Evolutionary conservation across 345 rosid species (phyloP), one percentile per base, ranked within the genome.

Genomic region (Gossypium australe): DNA sequence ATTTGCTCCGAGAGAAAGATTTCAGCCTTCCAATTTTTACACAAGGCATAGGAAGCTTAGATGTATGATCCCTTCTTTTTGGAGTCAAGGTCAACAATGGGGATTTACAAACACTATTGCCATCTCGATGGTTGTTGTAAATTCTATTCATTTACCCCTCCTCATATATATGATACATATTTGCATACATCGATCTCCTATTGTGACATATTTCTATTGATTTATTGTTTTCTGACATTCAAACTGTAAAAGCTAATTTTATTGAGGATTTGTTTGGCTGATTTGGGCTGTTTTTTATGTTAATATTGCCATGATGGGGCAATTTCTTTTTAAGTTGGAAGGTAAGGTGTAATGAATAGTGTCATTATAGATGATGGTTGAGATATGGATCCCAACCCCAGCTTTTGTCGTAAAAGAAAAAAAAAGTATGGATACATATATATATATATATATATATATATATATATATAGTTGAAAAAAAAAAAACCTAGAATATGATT

Each of bases 11-110:
- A 70, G 99, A 88, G 83, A 96, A 85, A 74, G 99, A 96, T 75
- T 96, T 93, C 75, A 24, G 94, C 92, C 82, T 93, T 96, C 79
- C 84, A 87, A 18, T 96, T 93, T 87, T 90, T 96, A 84, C 85
- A 84, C 17, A 56, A 77, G 77, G 85, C 79, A 43, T 63, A 73
- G 78, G 83, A 79, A 76, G 79, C 83, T 80, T 81, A 57, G 27
- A 73, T 68, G 9, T 47, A 58, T 70, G 41, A 1, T 53, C 76
- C 47, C 25, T 77, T 73, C 60, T 77, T 68, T 53, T 51, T 29
- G 0, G 25, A 5, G 51, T 77, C 22, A 14, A 75, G 70, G 74
- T 67, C 55, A 73, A 71, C 83, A 68, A 20, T 9, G 73, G 78
- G 53, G 58, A 63, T 29, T 51, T 75, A 27, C 38, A 75, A 62